phyloP scores from a whole-genome alignment of 495 filamentous ascomycete species.

The Aspergillus taichungensis region DNA sequence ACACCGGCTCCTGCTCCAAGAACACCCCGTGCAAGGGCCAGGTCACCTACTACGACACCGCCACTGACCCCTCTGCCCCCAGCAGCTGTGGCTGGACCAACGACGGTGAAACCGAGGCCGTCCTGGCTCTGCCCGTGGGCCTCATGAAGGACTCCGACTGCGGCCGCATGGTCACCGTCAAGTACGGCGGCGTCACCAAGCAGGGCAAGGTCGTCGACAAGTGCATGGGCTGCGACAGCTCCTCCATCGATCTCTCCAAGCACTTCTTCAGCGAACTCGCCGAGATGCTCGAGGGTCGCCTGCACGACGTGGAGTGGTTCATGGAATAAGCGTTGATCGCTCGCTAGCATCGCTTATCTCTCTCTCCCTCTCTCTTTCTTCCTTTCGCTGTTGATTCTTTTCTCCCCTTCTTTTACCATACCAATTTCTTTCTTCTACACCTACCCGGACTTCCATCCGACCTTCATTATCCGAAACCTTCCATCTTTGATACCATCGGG shows the following conservation, averaged over 20 bases:
- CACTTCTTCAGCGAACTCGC: conserved; percentile 32
- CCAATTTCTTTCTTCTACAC: conserved; percentile 1
- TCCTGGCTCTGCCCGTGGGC: conserved; percentile 36
- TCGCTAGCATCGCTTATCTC: not conserved
- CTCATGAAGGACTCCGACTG: conserved; percentile 58
- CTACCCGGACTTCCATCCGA: not conserved
- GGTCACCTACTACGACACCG: conserved; percentile 42
- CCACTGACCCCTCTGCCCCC: conserved; percentile 22
- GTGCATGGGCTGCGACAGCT: conserved; percentile 56
- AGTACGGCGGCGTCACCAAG: conserved; percentile 43
- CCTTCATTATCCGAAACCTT: not conserved
- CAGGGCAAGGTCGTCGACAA: conserved; percentile 59
- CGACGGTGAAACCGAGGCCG: conserved; percentile 31
- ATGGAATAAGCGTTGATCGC: conserved; percentile 27
- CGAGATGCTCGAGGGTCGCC: conserved; percentile 19
- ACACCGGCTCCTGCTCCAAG: conserved; percentile 26
- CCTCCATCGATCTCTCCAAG: conserved; percentile 39
- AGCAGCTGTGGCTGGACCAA: conserved; percentile 40
- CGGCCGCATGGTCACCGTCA: conserved; percentile 56
- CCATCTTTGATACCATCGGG: too few relatives aligned
- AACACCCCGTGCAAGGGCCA: conserved; percentile 30
- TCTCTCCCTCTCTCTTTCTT: not conserved
- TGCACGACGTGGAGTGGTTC: conserved; percentile 27
- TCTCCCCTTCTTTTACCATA: conserved; percentile 5
- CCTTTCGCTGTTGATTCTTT: not conserved